These are phyloP conservation scores for Aspergillus neotritici DNA, from an alignment of 2,329 filamentous ascomycete species.

Conservation along the genomic window DNA sequence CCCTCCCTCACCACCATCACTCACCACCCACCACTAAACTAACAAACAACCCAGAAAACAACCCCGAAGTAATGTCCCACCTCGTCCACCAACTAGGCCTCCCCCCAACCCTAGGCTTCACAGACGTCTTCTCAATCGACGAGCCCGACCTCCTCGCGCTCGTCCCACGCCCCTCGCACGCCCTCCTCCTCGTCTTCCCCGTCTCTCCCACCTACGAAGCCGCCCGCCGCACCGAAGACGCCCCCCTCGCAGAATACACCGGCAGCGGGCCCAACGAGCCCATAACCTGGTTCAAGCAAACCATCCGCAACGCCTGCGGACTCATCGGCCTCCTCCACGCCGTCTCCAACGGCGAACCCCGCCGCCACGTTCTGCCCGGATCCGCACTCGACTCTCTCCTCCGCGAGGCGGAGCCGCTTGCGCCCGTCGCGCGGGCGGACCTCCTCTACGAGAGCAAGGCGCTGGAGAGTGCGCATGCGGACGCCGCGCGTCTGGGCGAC, in stretches of 20 bases:
- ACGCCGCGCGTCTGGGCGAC: conserved; percentile 70
- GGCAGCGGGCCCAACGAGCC: conserved; percentile 65
- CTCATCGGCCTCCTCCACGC: conserved; percentile 84
- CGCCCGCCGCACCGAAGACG: conserved; percentile 69
- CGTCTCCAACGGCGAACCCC: conserved; percentile 68
- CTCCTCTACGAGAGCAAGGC: conserved; percentile 71
- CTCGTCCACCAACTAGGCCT: conserved; percentile 81
- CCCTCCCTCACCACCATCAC: not conserved
- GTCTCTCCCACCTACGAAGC: conserved; percentile 73
- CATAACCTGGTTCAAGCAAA: conserved; percentile 91
- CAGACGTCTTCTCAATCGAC: conserved; percentile 88
- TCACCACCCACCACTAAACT: conserved; percentile 3
- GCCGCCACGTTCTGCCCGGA: conserved; percentile 53
- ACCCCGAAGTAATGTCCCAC: conserved; percentile 80
- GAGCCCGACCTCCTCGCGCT: conserved; percentile 80
- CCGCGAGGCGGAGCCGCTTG: conserved; percentile 62
- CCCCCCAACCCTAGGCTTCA: conserved; percentile 67
- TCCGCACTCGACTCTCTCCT: conserved; percentile 54
- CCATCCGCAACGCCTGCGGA: conserved; percentile 88
- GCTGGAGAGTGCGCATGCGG: conserved; percentile 71
- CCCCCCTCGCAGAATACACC: conserved; percentile 55
- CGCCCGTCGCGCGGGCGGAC: conserved; percentile 60
- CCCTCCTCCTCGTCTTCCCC: conserved; percentile 88
- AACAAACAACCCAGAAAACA: conserved; percentile 51
- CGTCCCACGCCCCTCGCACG: conserved; percentile 80